Evolutionary conservation across 225 moss, liverwort and hornwort species (phyloP).

Genomic region (Rhytidiadelphus loreus): DNA sequence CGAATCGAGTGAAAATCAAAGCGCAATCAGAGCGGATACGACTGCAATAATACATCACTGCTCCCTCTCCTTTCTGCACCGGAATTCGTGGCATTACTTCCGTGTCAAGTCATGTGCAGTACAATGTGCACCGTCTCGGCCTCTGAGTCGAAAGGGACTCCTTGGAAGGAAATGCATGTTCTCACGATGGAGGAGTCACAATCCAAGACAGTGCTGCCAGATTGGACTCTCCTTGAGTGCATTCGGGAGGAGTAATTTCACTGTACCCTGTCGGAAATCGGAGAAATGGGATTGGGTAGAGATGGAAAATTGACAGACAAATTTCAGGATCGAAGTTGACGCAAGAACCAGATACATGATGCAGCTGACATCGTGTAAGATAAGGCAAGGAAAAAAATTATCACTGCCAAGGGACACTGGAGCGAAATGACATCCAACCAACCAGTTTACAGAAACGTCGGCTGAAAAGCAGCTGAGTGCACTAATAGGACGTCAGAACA

Average conservation of each 20-base stretch:
- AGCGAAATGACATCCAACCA: background rate
- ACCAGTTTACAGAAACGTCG: background rate
- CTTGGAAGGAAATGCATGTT: background rate
- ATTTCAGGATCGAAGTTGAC: background rate
- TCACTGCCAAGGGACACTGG: background rate
- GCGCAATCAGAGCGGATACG: background rate
- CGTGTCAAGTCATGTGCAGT: background rate
- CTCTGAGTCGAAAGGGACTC: background rate
- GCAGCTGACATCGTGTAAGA: background rate
- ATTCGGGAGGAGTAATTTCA: background rate
- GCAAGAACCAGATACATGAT: no score
- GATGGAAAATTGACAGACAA: background rate
- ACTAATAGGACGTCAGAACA: background rate
- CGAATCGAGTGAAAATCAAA: background rate
- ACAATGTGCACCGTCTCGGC: background rate
- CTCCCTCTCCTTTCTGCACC: background rate
- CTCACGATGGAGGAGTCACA: background rate
- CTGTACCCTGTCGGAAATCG: background rate
- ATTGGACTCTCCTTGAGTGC: background rate
- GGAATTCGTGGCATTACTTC: background rate
- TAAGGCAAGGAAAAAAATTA: background rate
- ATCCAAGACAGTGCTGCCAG: background rate
- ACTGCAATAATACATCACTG: background rate
- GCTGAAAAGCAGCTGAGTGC: background rate
- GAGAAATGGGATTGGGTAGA: background rate